Conservation (phyloP, 2,329 filamentous ascomycete species). For the Coniosporium tulheliwenetii region DNA sequence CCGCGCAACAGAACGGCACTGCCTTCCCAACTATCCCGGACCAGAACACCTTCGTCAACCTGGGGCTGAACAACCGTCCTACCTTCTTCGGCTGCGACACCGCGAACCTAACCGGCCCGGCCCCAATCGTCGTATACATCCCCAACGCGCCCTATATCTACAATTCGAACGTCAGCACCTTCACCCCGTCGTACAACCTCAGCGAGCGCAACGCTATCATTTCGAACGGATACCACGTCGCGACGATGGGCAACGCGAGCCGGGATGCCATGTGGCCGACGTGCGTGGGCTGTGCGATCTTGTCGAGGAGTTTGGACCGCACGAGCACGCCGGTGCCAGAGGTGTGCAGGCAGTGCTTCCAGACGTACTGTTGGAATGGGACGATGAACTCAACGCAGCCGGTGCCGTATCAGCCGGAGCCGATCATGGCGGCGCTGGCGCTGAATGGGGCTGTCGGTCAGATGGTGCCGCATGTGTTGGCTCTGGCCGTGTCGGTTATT, state of each 20-base stretch:
- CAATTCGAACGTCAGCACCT: slow-evolving; percentile 67
- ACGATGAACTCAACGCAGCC: slow-evolving; percentile 30
- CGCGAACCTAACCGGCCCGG: slow-evolving; percentile 41
- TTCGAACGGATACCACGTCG: slow-evolving; percentile 70
- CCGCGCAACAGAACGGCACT: slow-evolving; percentile 47
- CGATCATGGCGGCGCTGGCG: neutral
- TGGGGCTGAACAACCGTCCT: slow-evolving; percentile 56
- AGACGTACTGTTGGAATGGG: slow-evolving; percentile 88
- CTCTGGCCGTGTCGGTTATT: too few relatives aligned
- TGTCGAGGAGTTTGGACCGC: slow-evolving; percentile 58
- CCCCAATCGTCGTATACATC: slow-evolving; percentile 72
- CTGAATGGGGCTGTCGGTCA: too few relatives aligned
- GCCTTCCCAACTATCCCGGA: slow-evolving; percentile 59
- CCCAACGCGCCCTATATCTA: slow-evolving; percentile 71
- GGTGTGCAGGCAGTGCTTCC: slow-evolving; percentile 63
- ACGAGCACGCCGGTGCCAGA: slow-evolving; percentile 54
- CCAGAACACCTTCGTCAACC: slow-evolving; percentile 62
- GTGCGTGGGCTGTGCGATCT: slow-evolving; percentile 78
- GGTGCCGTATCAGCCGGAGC: slow-evolving; percentile 24
- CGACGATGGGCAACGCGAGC: slow-evolving; percentile 69
- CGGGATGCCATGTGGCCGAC: slow-evolving; percentile 59
- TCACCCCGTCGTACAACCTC: slow-evolving; percentile 47
- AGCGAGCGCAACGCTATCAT: slow-evolving; percentile 64
- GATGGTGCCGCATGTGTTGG: too few relatives aligned
- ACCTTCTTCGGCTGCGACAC: slow-evolving; percentile 70